Conservation (phyloP, 2,329 filamentous ascomycete species). For the Venturia nashicola region DNA sequence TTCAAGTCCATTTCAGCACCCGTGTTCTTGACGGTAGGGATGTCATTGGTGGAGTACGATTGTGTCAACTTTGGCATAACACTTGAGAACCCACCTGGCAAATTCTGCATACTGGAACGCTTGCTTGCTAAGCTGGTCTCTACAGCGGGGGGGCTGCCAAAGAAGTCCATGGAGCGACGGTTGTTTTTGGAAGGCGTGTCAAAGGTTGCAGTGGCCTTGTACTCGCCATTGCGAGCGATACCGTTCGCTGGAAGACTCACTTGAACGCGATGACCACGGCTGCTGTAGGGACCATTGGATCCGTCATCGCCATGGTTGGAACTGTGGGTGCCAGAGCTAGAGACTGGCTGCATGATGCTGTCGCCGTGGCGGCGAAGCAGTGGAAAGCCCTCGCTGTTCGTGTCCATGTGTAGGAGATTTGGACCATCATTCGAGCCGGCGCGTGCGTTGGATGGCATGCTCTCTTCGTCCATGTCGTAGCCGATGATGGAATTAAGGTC, state of each 20-base stretch:
- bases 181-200: conserved; percentile 16
- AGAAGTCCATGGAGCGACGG: conserved; percentile 25
- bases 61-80: conserved; percentile 65
- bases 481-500: conserved; percentile 76
- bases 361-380: conserved; percentile 56
- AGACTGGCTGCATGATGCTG: conserved; percentile 53
- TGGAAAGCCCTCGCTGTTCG: conserved; percentile 75
- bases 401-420: conserved; percentile 57
- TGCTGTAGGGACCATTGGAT: conserved; percentile 45
- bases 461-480: conserved; percentile 37
- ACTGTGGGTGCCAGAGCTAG: conserved; percentile 70
- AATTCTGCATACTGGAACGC: conserved; percentile 38
- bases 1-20: conserved; percentile 24
- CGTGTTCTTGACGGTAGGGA: conserved; percentile 70
- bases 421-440: conserved; percentile 53
- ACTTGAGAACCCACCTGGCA: conserved; percentile 45
- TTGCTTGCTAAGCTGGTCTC: conserved; percentile 22
- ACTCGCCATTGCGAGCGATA: conserved; percentile 33
- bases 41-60: conserved; percentile 82
- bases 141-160: not conserved
- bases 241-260: conserved; percentile 48
- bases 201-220: conserved; percentile 21
- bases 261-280: conserved; percentile 46
- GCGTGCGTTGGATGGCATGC: conserved; percentile 31
- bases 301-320: conserved; percentile 52